Base-by-base conservation (phyloP, 225 moss, liverwort and hornwort species). In the Ulota crispa region DNA sequence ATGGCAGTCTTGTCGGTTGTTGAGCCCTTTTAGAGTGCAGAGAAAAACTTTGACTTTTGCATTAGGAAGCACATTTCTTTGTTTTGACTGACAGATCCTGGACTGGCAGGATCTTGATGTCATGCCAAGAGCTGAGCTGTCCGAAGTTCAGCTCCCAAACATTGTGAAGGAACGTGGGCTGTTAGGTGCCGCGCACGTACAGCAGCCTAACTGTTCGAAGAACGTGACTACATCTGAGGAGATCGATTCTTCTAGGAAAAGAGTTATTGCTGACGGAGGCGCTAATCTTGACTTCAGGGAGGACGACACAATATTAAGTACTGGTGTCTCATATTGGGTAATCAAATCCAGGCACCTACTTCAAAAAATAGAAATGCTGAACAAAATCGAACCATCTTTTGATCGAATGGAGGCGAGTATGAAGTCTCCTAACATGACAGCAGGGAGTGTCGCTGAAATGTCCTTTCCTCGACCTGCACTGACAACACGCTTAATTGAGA, bases 101-200 rank as follows among this genome's bases (percentile, higher is more conserved):
- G 78, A 85, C 72, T 74, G 21, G 86, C 84, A 90, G 90, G 83
- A 77, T 70, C 66, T 83, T 77, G 78, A 85, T 83, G 73, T 64
- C 63, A 75, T 83, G 71, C 32, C 85, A 62, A 85, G 81, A 69
- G 81, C 72, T 74, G 83, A 81, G 36, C 69, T 85, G 72, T 72
- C 81, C 34, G 73, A 83, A 70, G 52, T 87, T 59, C 83, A 85
- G 69, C 79, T 87, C 19, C 79, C 79, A 12, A 85, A 81, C 62
- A 91, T 88, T 65, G 91, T 88, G 76, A 87, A 71, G 64, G 91
- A 91, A 81, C 85, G 79, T 72, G 91, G 87, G 32, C 85, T 77
- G 79, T 74, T 74, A 73, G 83, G 81, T 64, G 34, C 79, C 28
- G 87, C 85, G 68, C 81, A 85, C 26, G 64, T 75, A 69, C 83